A percentile compares a stretch with the other conserved stretches of the same genome.
Evolutionary conservation across 371 early-diverging fungal species (phyloP).

Genomic region (Lichtheimia ornata): DNA sequence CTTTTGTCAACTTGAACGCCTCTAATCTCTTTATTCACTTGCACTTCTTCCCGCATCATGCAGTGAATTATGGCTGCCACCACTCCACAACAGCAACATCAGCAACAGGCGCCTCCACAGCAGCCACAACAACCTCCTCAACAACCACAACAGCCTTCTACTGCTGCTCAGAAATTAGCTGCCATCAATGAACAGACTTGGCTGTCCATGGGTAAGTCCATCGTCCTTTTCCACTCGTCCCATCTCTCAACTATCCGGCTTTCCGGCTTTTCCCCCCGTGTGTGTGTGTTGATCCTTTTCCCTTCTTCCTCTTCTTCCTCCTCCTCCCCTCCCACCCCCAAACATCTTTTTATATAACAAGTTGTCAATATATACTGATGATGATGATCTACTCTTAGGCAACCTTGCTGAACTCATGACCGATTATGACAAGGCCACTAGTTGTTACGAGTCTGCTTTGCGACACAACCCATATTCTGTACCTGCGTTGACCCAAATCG

Average conservation of each 20-base stretch:
- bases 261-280: too few species aligned
- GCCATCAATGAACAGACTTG: slow-evolving; percentile 77
- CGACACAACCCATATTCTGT: slow-evolving; percentile 88
- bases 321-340: neutral
- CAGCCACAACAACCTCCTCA: slow-evolving; percentile 16
- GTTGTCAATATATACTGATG: too few species aligned
- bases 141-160: slow-evolving; percentile 17
- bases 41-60: neutral
- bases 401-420: slow-evolving; percentile 71
- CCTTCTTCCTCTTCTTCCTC: neutral
- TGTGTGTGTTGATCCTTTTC: too few species aligned
- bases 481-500: slow-evolving; percentile 72
- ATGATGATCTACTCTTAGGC: slow-evolving; percentile 30
- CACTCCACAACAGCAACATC: slow-evolving; percentile 25
- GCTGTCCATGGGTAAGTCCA: slow-evolving; percentile 72
- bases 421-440: slow-evolving; percentile 75
- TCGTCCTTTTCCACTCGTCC: too few species aligned
- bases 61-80: slow-evolving; percentile 26
- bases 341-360: neutral
- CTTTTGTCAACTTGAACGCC: neutral
- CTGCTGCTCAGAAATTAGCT: slow-evolving; percentile 62
- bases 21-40: neutral
- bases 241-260: too few species aligned
- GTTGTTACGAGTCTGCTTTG: slow-evolving; percentile 82
- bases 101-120: slow-evolving; percentile 16